Conservation (phyloP, 2,329 filamentous ascomycete species). For the Aspergillus amoenus region DNA sequence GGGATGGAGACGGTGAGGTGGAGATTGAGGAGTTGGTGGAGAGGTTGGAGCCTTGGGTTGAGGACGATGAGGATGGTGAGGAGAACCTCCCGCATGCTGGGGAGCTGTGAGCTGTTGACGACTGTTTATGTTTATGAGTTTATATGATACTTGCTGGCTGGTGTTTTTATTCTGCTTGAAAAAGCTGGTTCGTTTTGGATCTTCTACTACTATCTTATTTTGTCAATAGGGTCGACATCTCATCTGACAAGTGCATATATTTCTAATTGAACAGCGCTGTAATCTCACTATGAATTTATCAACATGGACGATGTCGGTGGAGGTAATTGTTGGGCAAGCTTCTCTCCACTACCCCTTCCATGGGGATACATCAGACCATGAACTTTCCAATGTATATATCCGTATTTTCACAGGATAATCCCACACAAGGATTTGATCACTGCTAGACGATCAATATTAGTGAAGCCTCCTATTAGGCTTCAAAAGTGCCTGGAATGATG, state of each 20-base stretch:
- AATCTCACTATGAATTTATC: constrained; percentile 1
- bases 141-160: too few relatives aligned
- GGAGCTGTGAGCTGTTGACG: constrained; percentile 3
- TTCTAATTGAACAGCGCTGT: constrained; percentile 2
- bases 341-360: background rate
- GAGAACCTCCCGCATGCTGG: background rate
- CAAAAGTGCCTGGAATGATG: constrained; percentile 59
- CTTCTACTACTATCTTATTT: background rate
- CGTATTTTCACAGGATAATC: constrained; percentile 6
- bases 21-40: constrained; percentile 23
- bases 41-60: constrained; percentile 18
- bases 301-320: background rate
- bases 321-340: background rate
- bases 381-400: constrained; percentile 11
- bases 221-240: background rate
- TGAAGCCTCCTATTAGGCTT: constrained; percentile 42
- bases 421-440: background rate
- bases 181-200: background rate
- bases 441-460: constrained; percentile 14
- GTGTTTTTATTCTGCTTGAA: too few relatives aligned
- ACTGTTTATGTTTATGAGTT: background rate
- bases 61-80: background rate
- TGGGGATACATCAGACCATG: background rate
- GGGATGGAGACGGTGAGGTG: constrained; percentile 14
- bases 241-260: background rate